Base-by-base conservation (phyloP, 1,284 basidiomycete genomes). In the Boletus smithii region DNA sequence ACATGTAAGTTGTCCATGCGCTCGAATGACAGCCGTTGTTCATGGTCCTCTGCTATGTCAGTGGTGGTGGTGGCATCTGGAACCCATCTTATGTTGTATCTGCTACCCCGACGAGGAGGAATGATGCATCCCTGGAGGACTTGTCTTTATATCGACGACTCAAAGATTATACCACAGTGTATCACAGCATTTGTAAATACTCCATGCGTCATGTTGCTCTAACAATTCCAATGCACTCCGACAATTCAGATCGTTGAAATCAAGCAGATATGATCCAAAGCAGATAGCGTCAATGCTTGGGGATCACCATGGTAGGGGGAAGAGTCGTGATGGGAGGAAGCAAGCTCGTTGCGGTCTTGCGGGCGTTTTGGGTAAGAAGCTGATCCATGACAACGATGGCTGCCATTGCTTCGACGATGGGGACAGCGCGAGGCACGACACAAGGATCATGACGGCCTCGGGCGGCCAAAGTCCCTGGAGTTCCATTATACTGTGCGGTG, bases 341-440 rank as follows among this genome's bases (percentile, higher is more conserved):
- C 29, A 85, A 69, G 27, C 74, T 58, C 2, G 80, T 75, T 4
- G 93, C 80, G 2, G 83, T 73, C 60, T 76, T 76, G 49, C 94
- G 81, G 16, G 91, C 77, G 58, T 91, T 88, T 71, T 97, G 94
- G 51, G 90, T 82, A 37, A 97, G 76, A 50, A 95, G 72, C 60
- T 86, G 80, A 67, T 99, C 97, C 87, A 99, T 94, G 59, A 97
- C 77, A 51, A 97, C 95, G 36, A 99, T 75, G 17, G 89, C 87
- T 1, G 95, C 93, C 97, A 99, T 99, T 1, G 92, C 85, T 74
- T 99, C 97, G 24, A 99, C 95, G 61, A 99, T 99, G 34, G 97
- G 95, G 9, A 99, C 93, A 8, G 97, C 97, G 34, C 91, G 85
- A 26, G 97, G 95, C 7, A 99, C 94, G 38, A 99, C 97, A 65